A percentile compares a stretch with the other conserved stretches of the same genome.
These are phyloP conservation scores for Aspergillus arachidicola DNA, from an alignment of 2,329 filamentous ascomycete genomes.

Conservation along the genomic window DNA sequence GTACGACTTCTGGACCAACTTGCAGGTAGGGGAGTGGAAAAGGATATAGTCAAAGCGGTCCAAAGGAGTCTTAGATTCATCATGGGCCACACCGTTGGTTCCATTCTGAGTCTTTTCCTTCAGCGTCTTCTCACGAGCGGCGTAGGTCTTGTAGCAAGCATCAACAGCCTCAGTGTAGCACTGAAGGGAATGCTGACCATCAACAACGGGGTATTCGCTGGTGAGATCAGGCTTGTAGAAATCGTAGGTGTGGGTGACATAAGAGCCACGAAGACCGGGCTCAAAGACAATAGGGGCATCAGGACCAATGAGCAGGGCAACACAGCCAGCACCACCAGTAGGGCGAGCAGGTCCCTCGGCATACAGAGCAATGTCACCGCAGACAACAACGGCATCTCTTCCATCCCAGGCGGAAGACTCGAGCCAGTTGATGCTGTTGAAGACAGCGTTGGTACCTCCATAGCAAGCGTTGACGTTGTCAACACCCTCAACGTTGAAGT, in stretches of 20 bases:
- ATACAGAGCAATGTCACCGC: slow-evolving; percentile 82
- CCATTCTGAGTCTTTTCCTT: slow-evolving; percentile 50
- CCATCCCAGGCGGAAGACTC: slow-evolving; percentile 88
- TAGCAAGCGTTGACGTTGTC: slow-evolving; percentile 87
- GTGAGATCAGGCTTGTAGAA: slow-evolving; percentile 90
- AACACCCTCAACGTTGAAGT: slow-evolving; percentile 81
- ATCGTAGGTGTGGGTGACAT: slow-evolving; percentile 83
- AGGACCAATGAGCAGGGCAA: slow-evolving; percentile 78
- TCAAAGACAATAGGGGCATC: slow-evolving; percentile 76
- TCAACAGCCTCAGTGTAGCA: slow-evolving; percentile 83
- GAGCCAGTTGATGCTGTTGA: slow-evolving; percentile 83
- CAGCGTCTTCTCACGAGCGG: slow-evolving; percentile 68
- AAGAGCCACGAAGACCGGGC: slow-evolving; percentile 75
- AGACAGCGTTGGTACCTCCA: slow-evolving; percentile 80
- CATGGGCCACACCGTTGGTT: slow-evolving; percentile 50
- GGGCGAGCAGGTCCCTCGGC: slow-evolving; percentile 81
- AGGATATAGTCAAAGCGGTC: slow-evolving; percentile 82
- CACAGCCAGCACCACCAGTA: slow-evolving; percentile 76
- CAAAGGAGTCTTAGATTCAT: slow-evolving; percentile 62
- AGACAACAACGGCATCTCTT: slow-evolving; percentile 76
- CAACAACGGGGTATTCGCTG: slow-evolving; percentile 84
- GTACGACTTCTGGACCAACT: slow-evolving; percentile 83
- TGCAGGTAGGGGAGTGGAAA: slow-evolving; percentile 86
- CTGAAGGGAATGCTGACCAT: slow-evolving; percentile 78
- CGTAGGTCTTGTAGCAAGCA: slow-evolving; percentile 79